These are phyloP conservation scores for Leccinum disarticulatum DNA, from an alignment of 768 basidiomycete species.

Conservation along the genomic window DNA sequence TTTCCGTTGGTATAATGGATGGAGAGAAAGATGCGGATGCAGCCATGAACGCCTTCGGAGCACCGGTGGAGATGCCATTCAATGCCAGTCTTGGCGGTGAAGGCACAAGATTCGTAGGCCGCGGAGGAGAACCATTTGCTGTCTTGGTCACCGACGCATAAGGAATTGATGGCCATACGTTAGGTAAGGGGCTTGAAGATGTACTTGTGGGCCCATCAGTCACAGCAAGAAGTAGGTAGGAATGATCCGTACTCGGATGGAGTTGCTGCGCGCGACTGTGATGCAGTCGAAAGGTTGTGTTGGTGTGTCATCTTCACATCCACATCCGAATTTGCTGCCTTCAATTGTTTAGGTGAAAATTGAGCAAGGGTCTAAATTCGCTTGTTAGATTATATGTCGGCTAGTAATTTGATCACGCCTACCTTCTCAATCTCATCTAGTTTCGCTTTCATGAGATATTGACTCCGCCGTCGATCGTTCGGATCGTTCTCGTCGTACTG, in stretches of 20 bases:
- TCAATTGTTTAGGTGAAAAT: conserved; percentile 55
- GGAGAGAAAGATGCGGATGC: conserved; percentile 18
- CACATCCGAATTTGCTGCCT: conserved; percentile 21
- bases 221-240: conserved; percentile 4
- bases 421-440: conserved; percentile 81
- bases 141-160: conserved; percentile 35
- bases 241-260: conserved; percentile 23
- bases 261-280: conserved; percentile 10
- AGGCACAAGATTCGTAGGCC: conserved; percentile 34
- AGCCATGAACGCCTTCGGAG: conserved; percentile 48
- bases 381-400: conserved; percentile 11
- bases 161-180: conserved; percentile 47
- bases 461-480: conserved; percentile 72
- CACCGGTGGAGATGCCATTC: conserved; percentile 65
- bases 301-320: conserved; percentile 24
- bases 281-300: conserved; percentile 12
- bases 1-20: conserved; percentile 41
- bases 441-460: conserved; percentile 48
- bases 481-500: conserved; percentile 73
- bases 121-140: conserved; percentile 21
- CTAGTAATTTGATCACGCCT: conserved; percentile 18
- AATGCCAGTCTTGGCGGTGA: conserved; percentile 64
- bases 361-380: conserved; percentile 56
- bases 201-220: conserved; percentile 15
- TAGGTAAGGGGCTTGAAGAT: conserved; percentile 13